Evolutionary conservation across 345 rosid species (phyloP).

Genomic region (Arabis hirsuta): DNA sequence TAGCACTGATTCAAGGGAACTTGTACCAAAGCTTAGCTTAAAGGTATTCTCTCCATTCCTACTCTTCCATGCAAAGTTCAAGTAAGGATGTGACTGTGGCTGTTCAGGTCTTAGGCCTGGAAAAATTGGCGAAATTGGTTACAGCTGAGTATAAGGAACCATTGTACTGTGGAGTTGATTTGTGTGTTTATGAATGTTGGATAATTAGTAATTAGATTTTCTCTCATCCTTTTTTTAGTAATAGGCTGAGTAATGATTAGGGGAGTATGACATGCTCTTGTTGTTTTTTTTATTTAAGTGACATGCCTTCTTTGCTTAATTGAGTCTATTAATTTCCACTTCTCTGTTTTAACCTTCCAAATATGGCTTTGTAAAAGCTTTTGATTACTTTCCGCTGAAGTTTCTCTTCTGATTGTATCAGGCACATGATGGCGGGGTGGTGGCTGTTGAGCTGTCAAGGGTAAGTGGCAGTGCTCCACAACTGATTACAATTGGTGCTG

Average conservation of each 20-base stretch:
- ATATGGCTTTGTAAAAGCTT: slow-evolving; percentile 25
- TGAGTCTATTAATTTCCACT: slow-evolving; percentile 10
- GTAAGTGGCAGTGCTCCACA: slow-evolving; percentile 97
- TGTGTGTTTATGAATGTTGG: slow-evolving; percentile 25
- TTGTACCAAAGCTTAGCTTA: slow-evolving; percentile 96
- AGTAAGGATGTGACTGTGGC: slow-evolving; percentile 18
- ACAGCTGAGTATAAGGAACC: slow-evolving; percentile 16
- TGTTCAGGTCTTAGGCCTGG: slow-evolving; percentile 13
- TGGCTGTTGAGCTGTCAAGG: slow-evolving; percentile 94
- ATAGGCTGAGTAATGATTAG: slow-evolving; percentile 15
- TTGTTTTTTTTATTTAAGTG: slow-evolving; percentile 1
- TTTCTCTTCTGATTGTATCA: slow-evolving; percentile 41
- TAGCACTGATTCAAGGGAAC: slow-evolving; percentile 91
- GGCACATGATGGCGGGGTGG: slow-evolving; percentile 99
- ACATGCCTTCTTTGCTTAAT: slow-evolving; percentile 7
- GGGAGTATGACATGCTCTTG: slow-evolving; percentile 18
- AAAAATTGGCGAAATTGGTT: slow-evolving; percentile 15
- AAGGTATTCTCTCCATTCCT: slow-evolving; percentile 57
- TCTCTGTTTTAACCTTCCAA: slow-evolving; percentile 25
- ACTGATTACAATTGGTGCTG: slow-evolving; percentile 95
- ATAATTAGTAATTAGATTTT: not conserved
- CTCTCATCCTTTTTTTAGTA: not conserved
- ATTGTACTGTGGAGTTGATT: slow-evolving; percentile 20
- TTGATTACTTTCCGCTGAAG: slow-evolving; percentile 22
- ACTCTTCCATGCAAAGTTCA: slow-evolving; percentile 28